Evolutionary conservation across 495 filamentous ascomycete genomes (phyloP), one percentile per base, ranked within the genome.

Genomic region (Penicillium chermesinum): DNA sequence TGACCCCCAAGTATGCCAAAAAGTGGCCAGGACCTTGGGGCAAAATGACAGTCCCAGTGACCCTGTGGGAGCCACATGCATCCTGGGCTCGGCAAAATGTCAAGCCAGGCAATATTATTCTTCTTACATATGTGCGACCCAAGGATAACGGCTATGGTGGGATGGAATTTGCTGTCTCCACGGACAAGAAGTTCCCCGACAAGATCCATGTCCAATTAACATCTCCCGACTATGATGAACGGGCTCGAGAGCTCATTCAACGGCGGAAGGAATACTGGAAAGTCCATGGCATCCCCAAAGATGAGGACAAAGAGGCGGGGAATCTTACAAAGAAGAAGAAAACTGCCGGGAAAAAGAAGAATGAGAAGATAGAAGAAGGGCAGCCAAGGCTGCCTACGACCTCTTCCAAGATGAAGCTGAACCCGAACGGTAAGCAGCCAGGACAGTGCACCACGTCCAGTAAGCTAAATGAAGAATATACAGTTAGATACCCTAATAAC

Each of bases 11-110:
- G 14, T 58, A 54, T 16, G 15, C 13, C 35, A 69, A 57, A 2
- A 64, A 71, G n/a, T 95, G 89, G 88, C 70, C 73, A 1, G 91
- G 91, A 0, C 91, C 91, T 0, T 85, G 74, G 49, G 91, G 90
- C 17, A 81, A 84, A 58, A 69, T 82, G 59, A 81, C 83, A 3
- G 67, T 98, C 15, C 82, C 84, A 49, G 63, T 96, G 21, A 85
- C 83, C 6, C 69, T 88, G 10, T 95, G 75, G 65, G 80, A 84
- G 38, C 77, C 79, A 0, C 87, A 96, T 62, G 81, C 84, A 2
- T 42, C 50, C 5, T 80, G 67, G 55, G 74, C 80, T 10, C 72
- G 71, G n/a, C 52, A 68, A 1, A 61, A 81, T 7, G 67, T 94
- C 30, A 67, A 74, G 2, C 67, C 72, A 27, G 78, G 77, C 2